Conservation (phyloP, 2,329 filamentous ascomycete species). For the Blastomyces silverae region DNA sequence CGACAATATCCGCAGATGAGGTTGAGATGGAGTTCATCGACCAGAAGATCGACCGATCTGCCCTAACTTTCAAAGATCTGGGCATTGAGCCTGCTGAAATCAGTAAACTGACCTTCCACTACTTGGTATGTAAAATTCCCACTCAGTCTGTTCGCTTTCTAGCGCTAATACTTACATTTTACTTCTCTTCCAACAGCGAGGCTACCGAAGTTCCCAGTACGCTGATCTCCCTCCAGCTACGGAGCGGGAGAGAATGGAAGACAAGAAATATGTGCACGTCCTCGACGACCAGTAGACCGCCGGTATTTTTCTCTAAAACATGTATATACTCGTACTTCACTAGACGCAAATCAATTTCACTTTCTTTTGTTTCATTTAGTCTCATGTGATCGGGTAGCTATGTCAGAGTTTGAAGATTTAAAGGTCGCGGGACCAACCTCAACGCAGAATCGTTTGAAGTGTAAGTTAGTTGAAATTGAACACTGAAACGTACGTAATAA, state of each 20-base stretch:
- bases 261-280: conserved; percentile 96
- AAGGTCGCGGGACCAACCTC: too few species aligned
- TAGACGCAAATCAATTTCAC: conserved; percentile 34
- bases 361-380: conserved; percentile 9
- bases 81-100: conserved; percentile 85
- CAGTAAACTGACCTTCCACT: conserved; percentile 82
- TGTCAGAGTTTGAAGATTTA: background rate
- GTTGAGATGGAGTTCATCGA: conserved; percentile 90
- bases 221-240: conserved; percentile 93
- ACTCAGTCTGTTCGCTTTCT: background rate
- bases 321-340: conserved; percentile 39
- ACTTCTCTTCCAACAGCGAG: conserved; percentile 54
- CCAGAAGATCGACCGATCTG: conserved; percentile 79
- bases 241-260: conserved; percentile 87
- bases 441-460: background rate
- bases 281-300: conserved; percentile 66
- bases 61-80: conserved; percentile 93
- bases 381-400: background rate
- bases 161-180: conserved; percentile 10
- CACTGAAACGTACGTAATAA: background rate
- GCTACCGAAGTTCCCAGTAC: conserved; percentile 78
- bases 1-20: conserved; percentile 71
- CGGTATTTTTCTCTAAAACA: conserved; percentile 30
- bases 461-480: background rate
- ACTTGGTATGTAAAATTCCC: conserved; percentile 60